These are phyloP conservation scores for Aspergillus diversus DNA, from an alignment of 495 filamentous ascomycete species.

Conservation along the genomic window DNA sequence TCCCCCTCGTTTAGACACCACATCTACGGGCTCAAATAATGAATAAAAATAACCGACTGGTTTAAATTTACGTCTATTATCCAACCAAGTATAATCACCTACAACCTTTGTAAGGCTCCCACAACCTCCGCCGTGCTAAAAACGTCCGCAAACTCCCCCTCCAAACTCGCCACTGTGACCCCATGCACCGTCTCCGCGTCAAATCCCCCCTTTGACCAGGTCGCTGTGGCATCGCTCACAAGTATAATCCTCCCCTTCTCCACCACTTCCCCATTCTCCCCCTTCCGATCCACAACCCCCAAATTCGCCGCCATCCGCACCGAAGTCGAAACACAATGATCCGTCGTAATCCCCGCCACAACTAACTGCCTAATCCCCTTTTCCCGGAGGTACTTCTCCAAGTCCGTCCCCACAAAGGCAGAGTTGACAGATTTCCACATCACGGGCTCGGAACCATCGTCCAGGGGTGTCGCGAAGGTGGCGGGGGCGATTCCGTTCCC, in stretches of 20 bases:
- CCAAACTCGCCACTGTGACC: slow-evolving; percentile 51
- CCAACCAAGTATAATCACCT: not conserved
- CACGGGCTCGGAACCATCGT: slow-evolving; percentile 45
- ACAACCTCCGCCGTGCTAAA: slow-evolving; percentile 42
- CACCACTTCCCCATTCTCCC: slow-evolving; percentile 25
- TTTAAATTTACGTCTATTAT: no score
- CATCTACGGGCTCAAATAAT: no score
- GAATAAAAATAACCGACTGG: no score
- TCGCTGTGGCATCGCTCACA: slow-evolving; percentile 52
- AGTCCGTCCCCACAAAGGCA: slow-evolving; percentile 49
- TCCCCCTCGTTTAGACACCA: not conserved
- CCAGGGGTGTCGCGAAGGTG: slow-evolving; percentile 40
- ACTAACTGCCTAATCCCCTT: slow-evolving; percentile 43
- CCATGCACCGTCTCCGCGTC: slow-evolving; percentile 52
- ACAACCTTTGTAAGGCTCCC: slow-evolving; percentile 25
- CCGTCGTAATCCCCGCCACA: slow-evolving; percentile 50
- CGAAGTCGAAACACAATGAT: slow-evolving; percentile 56
- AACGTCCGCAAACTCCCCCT: slow-evolving; percentile 53
- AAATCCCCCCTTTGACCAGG: slow-evolving; percentile 46
- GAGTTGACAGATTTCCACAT: slow-evolving; percentile 55
- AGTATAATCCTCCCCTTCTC: slow-evolving; percentile 48
- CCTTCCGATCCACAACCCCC: slow-evolving; percentile 42
- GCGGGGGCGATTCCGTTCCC: slow-evolving; percentile 38
- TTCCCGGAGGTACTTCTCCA: slow-evolving; percentile 42
- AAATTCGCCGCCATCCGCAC: slow-evolving; percentile 54